Percentiles rank a stretch among this genome's conserved stretches.
Evolutionary conservation across 2,329 filamentous ascomycete species (phyloP).

Genomic region (Penicillium decumbens): DNA sequence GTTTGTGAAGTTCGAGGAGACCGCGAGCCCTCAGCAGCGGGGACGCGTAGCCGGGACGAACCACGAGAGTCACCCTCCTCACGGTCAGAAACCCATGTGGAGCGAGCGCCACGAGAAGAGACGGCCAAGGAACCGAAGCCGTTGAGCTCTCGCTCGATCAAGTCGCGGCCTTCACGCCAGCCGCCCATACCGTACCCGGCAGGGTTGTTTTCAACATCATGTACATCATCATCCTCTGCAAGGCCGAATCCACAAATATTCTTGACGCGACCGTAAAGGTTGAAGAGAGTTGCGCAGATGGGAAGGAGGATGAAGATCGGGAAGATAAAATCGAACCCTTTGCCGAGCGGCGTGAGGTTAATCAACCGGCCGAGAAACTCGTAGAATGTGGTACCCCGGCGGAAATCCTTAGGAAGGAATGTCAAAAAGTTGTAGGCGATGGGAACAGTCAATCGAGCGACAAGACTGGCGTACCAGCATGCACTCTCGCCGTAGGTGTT

Average conservation of each 20-base stretch:
- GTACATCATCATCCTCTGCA: conserved; percentile 64
- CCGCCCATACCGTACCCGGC: conserved; percentile 69
- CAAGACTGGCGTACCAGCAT: conserved; percentile 91
- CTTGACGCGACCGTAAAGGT: conserved; percentile 77
- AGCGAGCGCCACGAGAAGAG: conserved; percentile 32
- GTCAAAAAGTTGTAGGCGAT: conserved; percentile 96
- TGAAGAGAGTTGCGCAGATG: conserved; percentile 79
- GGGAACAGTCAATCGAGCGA: conserved; percentile 87
- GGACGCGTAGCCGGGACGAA: conserved; percentile 33
- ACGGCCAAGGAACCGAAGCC: conserved; percentile 51
- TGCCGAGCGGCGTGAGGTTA: conserved; percentile 73
- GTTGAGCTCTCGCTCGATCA: conserved; percentile 81
- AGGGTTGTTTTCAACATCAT: conserved; percentile 58
- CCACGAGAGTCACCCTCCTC: conserved; percentile 25
- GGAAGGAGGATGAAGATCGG: conserved; percentile 83
- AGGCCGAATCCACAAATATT: conserved; percentile 74
- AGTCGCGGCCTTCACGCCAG: conserved; percentile 85
- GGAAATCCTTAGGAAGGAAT: conserved; percentile 69
- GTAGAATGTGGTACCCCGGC: conserved; percentile 77
- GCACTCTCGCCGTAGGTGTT: conserved; percentile 91
- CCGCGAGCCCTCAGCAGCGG: conserved; percentile 28
- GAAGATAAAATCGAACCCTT: conserved; percentile 82
- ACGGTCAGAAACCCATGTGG: conserved; percentile 27
- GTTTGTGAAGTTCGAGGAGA: conserved; percentile 27
- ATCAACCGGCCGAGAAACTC: conserved; percentile 78